phyloP scores from a whole-genome alignment of 345 rosid species.

The Eutrema yunnanense region DNA sequence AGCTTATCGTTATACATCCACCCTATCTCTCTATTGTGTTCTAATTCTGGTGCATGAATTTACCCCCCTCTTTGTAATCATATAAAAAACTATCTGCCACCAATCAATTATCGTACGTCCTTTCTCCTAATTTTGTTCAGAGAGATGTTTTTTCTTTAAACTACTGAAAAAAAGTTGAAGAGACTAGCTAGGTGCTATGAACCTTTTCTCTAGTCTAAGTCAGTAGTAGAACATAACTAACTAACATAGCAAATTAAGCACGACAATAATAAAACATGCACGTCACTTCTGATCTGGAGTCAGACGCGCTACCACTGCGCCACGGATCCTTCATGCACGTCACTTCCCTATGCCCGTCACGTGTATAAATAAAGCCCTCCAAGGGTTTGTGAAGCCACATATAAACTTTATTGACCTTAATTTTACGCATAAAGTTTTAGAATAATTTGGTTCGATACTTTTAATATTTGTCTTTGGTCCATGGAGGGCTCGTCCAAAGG shows the following conservation, averaged over 20 bases:
- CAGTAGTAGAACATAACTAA: not conserved
- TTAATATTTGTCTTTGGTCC: not conserved
- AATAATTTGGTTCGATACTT: not conserved
- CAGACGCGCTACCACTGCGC: too few relatives aligned
- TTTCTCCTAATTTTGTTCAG: not conserved
- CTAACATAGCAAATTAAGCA: conserved; percentile 1
- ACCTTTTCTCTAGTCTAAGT: not conserved
- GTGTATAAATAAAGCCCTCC: conserved; percentile 19
- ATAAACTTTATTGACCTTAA: not conserved
- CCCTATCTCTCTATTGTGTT: not conserved
- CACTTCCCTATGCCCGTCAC: too few relatives aligned
- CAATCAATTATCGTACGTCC: not conserved
- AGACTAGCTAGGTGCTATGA: not conserved
- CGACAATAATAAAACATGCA: too few relatives aligned
- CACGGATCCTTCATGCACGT: too few relatives aligned
- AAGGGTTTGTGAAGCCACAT: not conserved
- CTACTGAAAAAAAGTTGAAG: not conserved
- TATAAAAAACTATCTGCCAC: not conserved
- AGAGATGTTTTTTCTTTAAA: not conserved
- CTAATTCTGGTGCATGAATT: not conserved
- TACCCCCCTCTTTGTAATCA: not conserved
- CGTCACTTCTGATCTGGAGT: too few relatives aligned
- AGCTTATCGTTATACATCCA: not conserved
- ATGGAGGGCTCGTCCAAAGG: conserved; percentile 17
- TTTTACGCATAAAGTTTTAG: not conserved